phyloP scores from a whole-genome alignment of 179 eudicot genomes.

The Corrigiola litoralis region DNA sequence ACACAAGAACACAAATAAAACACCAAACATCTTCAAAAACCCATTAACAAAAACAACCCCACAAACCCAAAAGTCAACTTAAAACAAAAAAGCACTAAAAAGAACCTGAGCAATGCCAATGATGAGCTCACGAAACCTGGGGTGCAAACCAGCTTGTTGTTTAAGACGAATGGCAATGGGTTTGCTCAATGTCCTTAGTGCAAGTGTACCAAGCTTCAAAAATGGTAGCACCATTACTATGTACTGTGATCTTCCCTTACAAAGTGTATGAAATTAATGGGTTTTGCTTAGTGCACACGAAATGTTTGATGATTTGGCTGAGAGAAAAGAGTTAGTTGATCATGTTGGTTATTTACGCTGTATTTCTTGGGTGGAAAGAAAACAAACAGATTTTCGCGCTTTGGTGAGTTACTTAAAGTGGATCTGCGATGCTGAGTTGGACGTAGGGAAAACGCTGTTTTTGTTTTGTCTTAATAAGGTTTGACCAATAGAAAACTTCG shows the following conservation, averaged over 20 bases:
- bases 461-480: background rate
- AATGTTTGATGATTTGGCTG: slow-evolving; percentile 27
- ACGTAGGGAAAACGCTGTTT: slow-evolving; percentile 1
- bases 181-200: slow-evolving; percentile 54
- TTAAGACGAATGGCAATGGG: slow-evolving; percentile 65
- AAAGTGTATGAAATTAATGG: background rate
- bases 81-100: background rate
- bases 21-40: background rate
- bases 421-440: background rate
- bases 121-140: slow-evolving; percentile 56
- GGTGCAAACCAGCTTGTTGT: slow-evolving; percentile 56
- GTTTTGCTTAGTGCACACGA: background rate
- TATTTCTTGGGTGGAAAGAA: slow-evolving; percentile 5
- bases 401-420: background rate
- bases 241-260: background rate
- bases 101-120: slow-evolving; percentile 65
- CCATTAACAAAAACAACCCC: background rate
- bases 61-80: background rate
- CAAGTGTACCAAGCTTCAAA: slow-evolving; percentile 62
- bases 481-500: background rate
- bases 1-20: no score
- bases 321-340: slow-evolving; percentile 2
- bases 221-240: slow-evolving; percentile 50
- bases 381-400: slow-evolving; percentile 7
- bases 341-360: background rate